Conservation (phyloP, 768 basidiomycete species). For the Artomyces pyxidatus region DNA sequence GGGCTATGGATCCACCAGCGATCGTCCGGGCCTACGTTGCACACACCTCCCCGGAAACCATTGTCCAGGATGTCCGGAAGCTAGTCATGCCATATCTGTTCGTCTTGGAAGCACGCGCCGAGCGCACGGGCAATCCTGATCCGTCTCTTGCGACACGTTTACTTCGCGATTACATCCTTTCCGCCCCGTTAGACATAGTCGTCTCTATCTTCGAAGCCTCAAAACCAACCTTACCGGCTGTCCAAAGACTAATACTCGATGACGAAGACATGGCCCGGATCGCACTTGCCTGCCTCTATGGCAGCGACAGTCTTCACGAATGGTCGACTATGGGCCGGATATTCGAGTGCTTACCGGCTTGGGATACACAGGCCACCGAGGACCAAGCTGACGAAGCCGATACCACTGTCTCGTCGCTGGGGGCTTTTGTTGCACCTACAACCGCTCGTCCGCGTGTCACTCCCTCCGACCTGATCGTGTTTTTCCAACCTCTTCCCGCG, state of each 20-base stretch:
- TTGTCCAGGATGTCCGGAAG: slow-evolving; percentile 60
- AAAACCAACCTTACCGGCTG: slow-evolving; percentile 72
- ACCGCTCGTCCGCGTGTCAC: slow-evolving; percentile 47
- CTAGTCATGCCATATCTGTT: slow-evolving; percentile 91
- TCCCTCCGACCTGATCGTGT: slow-evolving; percentile 65
- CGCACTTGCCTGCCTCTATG: slow-evolving; percentile 86
- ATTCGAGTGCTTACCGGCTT: slow-evolving; percentile 94
- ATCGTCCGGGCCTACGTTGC: slow-evolving; percentile 72
- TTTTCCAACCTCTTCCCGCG: slow-evolving; percentile 74
- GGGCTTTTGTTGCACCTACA: slow-evolving; percentile 69
- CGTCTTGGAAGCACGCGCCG: slow-evolving; percentile 82
- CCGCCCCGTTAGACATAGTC: slow-evolving; percentile 55
- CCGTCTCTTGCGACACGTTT: slow-evolving; percentile 53
- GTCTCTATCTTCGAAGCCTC: slow-evolving; percentile 83
- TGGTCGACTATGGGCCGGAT: slow-evolving; percentile 86
- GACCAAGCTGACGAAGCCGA: slow-evolving; percentile 73
- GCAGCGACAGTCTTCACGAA: slow-evolving; percentile 57
- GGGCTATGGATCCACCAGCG: slow-evolving; percentile 50
- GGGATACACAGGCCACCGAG: slow-evolving; percentile 54
- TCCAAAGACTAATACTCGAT: slow-evolving; percentile 67
- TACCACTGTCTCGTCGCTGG: slow-evolving; percentile 74
- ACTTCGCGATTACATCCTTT: slow-evolving; percentile 66
- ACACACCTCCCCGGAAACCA: slow-evolving; percentile 54
- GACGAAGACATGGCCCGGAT: slow-evolving; percentile 82
- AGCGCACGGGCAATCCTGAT: slow-evolving; percentile 71